Evolutionary conservation across 78 protist species (phyloP).

Genomic region (Dictyostelium intermedium): DNA sequence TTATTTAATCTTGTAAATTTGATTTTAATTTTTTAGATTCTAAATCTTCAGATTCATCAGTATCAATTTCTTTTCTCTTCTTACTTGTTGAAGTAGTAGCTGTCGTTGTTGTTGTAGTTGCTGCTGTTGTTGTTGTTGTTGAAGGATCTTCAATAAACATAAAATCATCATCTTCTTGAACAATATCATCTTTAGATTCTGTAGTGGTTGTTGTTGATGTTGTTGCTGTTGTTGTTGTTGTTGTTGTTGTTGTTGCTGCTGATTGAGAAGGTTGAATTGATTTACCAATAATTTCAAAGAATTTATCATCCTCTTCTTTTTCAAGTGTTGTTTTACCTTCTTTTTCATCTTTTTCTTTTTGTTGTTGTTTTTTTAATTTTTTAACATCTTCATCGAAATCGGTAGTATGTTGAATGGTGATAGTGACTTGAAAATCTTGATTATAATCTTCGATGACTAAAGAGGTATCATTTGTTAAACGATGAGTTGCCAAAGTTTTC

Average conservation of each 20-base stretch:
- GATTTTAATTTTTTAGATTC: not conserved
- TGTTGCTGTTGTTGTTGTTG: not conserved
- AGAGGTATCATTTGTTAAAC: conserved; percentile 3
- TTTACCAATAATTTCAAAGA: conserved; percentile 66
- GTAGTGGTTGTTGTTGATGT: too few relatives aligned
- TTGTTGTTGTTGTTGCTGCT: not conserved
- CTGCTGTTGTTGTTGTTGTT: not conserved
- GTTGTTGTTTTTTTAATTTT: not conserved
- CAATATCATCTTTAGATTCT: not conserved
- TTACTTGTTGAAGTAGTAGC: not conserved
- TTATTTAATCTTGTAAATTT: not conserved
- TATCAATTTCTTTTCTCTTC: conserved; percentile 34
- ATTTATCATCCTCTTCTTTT: conserved; percentile 44
- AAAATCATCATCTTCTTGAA: not conserved
- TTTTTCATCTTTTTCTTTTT: not conserved
- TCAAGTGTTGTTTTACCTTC: not conserved
- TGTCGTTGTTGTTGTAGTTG: not conserved
- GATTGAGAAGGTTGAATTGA: not conserved
- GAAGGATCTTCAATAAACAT: conserved; percentile 12
- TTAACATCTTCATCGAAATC: not conserved
- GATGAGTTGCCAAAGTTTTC: conserved; percentile 18
- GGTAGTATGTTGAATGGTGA: conserved; percentile 41
- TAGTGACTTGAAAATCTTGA: conserved; percentile 57
- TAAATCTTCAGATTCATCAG: not conserved
- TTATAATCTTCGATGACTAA: conserved; percentile 45